Evolutionary conservation across 2,329 filamentous ascomycete species (phyloP), one percentile per base, ranked within the genome.

Genomic region (Penicillium italicum): DNA sequence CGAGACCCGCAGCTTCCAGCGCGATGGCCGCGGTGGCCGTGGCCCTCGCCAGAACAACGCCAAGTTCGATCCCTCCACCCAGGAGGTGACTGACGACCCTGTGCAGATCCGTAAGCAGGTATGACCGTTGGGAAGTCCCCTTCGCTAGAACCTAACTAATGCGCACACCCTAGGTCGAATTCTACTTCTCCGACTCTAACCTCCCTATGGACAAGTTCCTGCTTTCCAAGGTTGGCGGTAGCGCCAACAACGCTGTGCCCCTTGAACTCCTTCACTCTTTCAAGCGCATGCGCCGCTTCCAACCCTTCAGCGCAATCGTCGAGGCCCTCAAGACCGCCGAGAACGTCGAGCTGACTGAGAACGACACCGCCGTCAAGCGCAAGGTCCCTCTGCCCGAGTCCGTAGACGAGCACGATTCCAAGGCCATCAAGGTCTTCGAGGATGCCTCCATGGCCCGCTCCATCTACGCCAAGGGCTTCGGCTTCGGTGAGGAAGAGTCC

Each of bases 261-360:
- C 80, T 99, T 64, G 86, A 86, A 68, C 83, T 86, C 59, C 85
- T 99, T 63, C 85, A 87, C 80, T 86, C 79, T 49, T 99, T 99
- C 82, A 93, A 92, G 78, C 91, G 95, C 73, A 99, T 99, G 95
- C 88, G 86, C 64, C 89, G 87, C 67, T 99, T 97, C 83, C 86
- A 94, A 77, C 90, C 91, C 40, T 92, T 91, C 78, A 85, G 84
- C 53, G 87, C 89, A 54, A 84, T 99, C 41, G 86, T 97, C 58
- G 85, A 85, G 50, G 93, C 94, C 34, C 83, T 97, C 50, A 89
- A 88, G 74, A 84, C 89, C 22, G 94, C 90, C 77, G 80, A 82
- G 30, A 76, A 86, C 57, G 81, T 99, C 47, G 84, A 89, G 7
- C 75, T 97, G 52, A 81, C 84, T 53, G 90, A 94, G 51, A 80